phyloP scores from a whole-genome alignment of 164 flowering plant genomes.

The Stephania cephalantha region DNA sequence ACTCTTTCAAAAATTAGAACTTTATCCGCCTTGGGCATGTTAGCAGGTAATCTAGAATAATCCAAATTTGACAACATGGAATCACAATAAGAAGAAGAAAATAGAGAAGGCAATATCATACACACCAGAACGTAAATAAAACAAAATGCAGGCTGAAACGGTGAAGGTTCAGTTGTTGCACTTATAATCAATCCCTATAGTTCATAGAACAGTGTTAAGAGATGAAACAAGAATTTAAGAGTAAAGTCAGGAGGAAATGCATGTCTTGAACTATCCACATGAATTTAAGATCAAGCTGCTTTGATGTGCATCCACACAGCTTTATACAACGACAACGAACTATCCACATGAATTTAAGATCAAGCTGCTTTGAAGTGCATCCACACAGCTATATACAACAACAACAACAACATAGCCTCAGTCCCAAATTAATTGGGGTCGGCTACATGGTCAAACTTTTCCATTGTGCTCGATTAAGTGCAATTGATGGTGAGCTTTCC shows the following conservation, averaged over 20 bases:
- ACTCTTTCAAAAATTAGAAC: conserved; percentile 93
- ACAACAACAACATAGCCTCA: no score
- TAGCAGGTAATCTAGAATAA: conserved; percentile 59
- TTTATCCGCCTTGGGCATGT: conserved; percentile 71
- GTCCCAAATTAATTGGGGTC: no score
- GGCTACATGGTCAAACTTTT: no score
- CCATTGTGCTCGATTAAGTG: no score
- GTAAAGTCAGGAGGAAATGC: neutral
- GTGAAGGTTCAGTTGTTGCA: neutral
- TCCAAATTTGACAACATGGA: conserved; percentile 6
- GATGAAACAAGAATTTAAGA: neutral
- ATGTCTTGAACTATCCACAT: neutral
- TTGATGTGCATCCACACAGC: neutral
- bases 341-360: neutral
- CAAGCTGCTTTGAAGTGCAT: neutral
- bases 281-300: neutral
- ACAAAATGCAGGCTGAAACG: neutral
- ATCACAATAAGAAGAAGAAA: conserved; percentile 9
- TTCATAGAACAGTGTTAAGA: neutral
- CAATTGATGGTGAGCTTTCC: no score
- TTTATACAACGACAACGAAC: no score
- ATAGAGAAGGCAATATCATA: neutral
- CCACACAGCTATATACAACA: neutral
- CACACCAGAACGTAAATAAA: neutral
- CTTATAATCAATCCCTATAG: no score